Base-by-base conservation (phyloP, 768 basidiomycete species). In the Panaeolus cyanescens region DNA sequence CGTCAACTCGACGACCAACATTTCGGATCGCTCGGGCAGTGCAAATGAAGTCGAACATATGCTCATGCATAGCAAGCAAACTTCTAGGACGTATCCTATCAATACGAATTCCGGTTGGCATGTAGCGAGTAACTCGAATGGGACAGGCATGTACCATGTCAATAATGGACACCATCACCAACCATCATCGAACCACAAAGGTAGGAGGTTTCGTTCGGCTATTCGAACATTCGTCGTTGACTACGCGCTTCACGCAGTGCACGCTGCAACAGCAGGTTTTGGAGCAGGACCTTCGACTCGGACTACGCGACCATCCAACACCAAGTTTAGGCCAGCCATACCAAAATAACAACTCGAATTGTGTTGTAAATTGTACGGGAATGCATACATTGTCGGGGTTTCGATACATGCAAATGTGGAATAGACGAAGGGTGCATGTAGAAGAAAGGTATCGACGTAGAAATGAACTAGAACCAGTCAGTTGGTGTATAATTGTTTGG, bases 11-110 rank as follows among this genome's bases (percentile, higher is more conserved):
- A 50, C 83, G 31, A 74, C 76, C 28, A 76, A 79, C 62, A 62
- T 77, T 39, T 87, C 86, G 45, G 86, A 88, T 68, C 80, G 79
- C 32, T 88, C 90, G 32, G 85, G 85, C 58, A 91, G 89, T 69
- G 81, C 84, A 1, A 83, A 86, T 55, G 91, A 92, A 67, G 88
- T 91, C n/a, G 90, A 92, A 68, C 82, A 83, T 62, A 69, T 91
- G 62, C 77, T 91, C 34, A 73, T 81, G n/a, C 64, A 66, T 32
- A 71, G 66, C 20, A 30, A 39, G 5, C 67, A 65, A 56, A 20
- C 61, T 54, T 60, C 62, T 31, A 66, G 64, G 54, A 39, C 59
- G 55, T 56, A 58, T 5, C 56, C 61, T 45, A 58, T 62, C 32
- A 28, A 56, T 42, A 60, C 54, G n/a, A 63, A 60, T 28, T 30